Evolutionary conservation across 306 rosid genomes (phyloP).

Genomic region (Cercis canadensis): DNA sequence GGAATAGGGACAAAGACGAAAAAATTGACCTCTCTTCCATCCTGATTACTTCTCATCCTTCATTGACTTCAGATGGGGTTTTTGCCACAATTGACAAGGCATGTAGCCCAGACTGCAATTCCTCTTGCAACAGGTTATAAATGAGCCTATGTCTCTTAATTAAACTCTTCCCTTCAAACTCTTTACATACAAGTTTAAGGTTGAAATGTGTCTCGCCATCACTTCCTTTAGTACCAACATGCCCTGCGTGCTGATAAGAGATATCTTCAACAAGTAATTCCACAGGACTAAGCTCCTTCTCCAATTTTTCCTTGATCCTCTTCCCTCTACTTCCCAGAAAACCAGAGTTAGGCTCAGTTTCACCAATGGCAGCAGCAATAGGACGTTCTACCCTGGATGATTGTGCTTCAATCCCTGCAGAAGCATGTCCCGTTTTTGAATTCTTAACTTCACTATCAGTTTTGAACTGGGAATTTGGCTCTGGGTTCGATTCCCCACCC

Average conservation of each 20-base stretch:
- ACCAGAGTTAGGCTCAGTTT: slow-evolving; percentile 26
- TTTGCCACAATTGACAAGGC: slow-evolving; percentile 84
- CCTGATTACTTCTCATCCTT: slow-evolving; percentile 35
- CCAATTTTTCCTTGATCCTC: slow-evolving; percentile 80
- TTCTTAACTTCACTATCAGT: slow-evolving; percentile 35
- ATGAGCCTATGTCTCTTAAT: slow-evolving; percentile 89
- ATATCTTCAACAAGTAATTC: slow-evolving; percentile 74
- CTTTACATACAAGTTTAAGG: slow-evolving; percentile 69
- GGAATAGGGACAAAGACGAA: slow-evolving; percentile 15
- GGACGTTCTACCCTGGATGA: not conserved
- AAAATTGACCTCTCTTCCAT: slow-evolving; percentile 38
- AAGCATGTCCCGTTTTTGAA: slow-evolving; percentile 27
- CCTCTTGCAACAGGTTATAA: slow-evolving; percentile 73
- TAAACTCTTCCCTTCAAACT: slow-evolving; percentile 85
- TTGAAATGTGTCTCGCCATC: slow-evolving; percentile 90
- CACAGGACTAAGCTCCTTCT: slow-evolving; percentile 61
- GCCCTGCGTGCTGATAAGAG: slow-evolving; percentile 90
- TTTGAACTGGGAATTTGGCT: slow-evolving; percentile 9
- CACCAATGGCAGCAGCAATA: not conserved
- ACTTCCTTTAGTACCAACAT: slow-evolving; percentile 72
- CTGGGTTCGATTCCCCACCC: slow-evolving; percentile 29
- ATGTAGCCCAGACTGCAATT: slow-evolving; percentile 78
- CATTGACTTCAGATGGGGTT: slow-evolving; percentile 67
- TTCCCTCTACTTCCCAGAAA: slow-evolving; percentile 71
- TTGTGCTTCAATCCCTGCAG: not conserved